A percentile compares a stretch with the other conserved stretches of the same genome.
Evolutionary conservation across 352 stramenopile genomes (phyloP).

Genomic region (Aphanomyces cochlioides): DNA sequence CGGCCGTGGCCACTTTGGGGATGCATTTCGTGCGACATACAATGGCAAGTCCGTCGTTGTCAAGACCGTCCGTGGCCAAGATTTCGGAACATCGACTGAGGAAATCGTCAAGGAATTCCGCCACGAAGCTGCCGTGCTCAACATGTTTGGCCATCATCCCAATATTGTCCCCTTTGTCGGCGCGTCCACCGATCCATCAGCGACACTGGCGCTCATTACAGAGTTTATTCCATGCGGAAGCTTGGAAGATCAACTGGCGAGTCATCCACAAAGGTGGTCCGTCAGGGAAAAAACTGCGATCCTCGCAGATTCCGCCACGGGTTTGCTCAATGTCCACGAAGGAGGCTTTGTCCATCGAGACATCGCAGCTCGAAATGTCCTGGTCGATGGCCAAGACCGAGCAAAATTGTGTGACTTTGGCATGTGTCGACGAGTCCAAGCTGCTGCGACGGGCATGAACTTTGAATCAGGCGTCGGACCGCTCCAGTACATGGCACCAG

Average conservation of each 20-base stretch:
- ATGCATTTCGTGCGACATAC: slow-evolving; percentile 59
- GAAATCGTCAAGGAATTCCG: slow-evolving; percentile 81
- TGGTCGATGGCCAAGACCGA: slow-evolving; percentile 57
- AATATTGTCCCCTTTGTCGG: slow-evolving; percentile 78
- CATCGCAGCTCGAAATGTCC: slow-evolving; percentile 70
- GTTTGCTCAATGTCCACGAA: slow-evolving; percentile 81
- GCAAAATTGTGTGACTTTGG: slow-evolving; percentile 82
- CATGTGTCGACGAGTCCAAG: slow-evolving; percentile 59
- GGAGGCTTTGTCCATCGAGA: slow-evolving; percentile 80
- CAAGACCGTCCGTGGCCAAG: slow-evolving; percentile 66
- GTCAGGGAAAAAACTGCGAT: slow-evolving; percentile 59
- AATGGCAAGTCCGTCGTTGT: slow-evolving; percentile 71
- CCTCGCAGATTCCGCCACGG: slow-evolving; percentile 65
- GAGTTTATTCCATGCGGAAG: slow-evolving; percentile 68
- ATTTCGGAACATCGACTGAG: slow-evolving; percentile 60
- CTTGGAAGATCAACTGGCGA: slow-evolving; percentile 60
- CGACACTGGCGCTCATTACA: slow-evolving; percentile 63
- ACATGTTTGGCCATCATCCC: slow-evolving; percentile 80
- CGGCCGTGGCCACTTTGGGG: slow-evolving; percentile 71
- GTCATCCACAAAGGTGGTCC: slow-evolving; percentile 35
- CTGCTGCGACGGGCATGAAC: slow-evolving; percentile 40
- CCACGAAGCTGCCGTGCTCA: slow-evolving; percentile 71
- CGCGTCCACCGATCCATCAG: slow-evolving; percentile 63
- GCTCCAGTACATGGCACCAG: slow-evolving; percentile 83
- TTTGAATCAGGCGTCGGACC: slow-evolving; percentile 65